Conservation (phyloP, 805 yeast genomes). For the Hanseniaspora nectarophila region DNA sequence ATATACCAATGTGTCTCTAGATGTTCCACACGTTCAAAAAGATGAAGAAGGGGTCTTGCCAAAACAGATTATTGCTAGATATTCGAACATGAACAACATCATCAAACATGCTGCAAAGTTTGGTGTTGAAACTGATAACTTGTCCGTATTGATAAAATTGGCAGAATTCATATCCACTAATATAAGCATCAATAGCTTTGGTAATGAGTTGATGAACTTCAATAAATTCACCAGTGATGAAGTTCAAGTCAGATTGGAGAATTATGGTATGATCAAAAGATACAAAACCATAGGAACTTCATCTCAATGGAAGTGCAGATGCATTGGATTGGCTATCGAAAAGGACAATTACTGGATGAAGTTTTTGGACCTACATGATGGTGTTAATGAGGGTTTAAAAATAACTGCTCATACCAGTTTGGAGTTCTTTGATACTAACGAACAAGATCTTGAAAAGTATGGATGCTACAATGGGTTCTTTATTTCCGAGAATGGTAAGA, state of each 20-base stretch:
- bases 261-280: constrained; percentile 50
- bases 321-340: constrained; percentile 44
- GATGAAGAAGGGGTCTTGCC: constrained; percentile 46
- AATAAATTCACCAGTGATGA: constrained; percentile 37
- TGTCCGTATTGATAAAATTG: constrained; percentile 34
- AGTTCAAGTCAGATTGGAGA: constrained; percentile 40
- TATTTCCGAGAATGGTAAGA: constrained; percentile 31
- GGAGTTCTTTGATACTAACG: constrained; percentile 29
- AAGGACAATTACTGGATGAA: constrained; percentile 38
- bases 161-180: constrained; percentile 60
- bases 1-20: constrained; percentile 35
- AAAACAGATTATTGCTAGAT: constrained; percentile 49
- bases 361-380: constrained; percentile 35
- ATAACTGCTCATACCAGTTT: constrained; percentile 29
- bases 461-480: constrained; percentile 30
- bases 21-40: constrained; percentile 57
- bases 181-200: constrained; percentile 44
- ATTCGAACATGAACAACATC: constrained; percentile 44
- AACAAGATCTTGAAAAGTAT: constrained; percentile 26
- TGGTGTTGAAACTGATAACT: constrained; percentile 46
- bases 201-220: background rate
- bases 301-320: constrained; percentile 53
- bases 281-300: constrained; percentile 45
- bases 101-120: constrained; percentile 45
- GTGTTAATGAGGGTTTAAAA: constrained; percentile 13